Conservation (phyloP, 2,329 filamentous ascomycete species). For the Immersiporthe knoxdaviesiana region DNA sequence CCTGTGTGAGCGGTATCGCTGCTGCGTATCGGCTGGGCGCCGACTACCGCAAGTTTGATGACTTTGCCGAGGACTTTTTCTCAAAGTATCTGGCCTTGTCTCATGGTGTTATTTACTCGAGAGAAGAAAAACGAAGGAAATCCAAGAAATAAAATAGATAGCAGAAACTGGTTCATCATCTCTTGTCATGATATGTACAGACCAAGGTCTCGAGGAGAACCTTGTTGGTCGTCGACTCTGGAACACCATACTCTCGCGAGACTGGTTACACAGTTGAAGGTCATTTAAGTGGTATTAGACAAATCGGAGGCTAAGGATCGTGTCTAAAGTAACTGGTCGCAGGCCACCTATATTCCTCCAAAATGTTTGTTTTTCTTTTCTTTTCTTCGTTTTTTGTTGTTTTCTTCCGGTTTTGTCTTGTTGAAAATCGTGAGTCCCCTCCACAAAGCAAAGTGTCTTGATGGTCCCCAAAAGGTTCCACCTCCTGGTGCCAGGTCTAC, state of each 20-base stretch:
- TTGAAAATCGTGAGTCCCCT: conserved; percentile 12
- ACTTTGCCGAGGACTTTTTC: conserved; percentile 53
- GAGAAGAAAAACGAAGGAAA: conserved; percentile 39
- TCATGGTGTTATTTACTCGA: conserved; percentile 46
- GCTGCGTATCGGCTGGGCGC: conserved; percentile 72
- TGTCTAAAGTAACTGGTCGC: conserved; percentile 24
- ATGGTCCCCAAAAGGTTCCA: neutral
- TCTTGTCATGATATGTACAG: neutral
- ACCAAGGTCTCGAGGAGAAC: neutral
- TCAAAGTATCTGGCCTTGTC: conserved; percentile 51
- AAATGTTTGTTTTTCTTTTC: conserved; percentile 17
- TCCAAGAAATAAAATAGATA: neutral
- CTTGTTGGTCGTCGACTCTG: neutral
- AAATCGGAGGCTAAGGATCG: conserved; percentile 24
- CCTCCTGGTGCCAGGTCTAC: conserved; percentile 1
- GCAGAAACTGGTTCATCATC: neutral
- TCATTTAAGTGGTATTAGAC: conserved; percentile 29
- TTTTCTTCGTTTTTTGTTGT: conserved; percentile 16
- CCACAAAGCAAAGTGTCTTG: conserved; percentile 10
- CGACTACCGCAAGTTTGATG: conserved; percentile 63
- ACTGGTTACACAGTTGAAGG: conserved; percentile 3
- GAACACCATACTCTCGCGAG: neutral
- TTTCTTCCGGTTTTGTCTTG: conserved; percentile 21
- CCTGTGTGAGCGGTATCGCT: conserved; percentile 71
- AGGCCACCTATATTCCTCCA: conserved; percentile 25